Percentiles rank a stretch among this genome's conserved stretches.
Evolutionary conservation across 495 filamentous ascomycete species (phyloP).

Genomic region (Penicillium cosmopolitanum): DNA sequence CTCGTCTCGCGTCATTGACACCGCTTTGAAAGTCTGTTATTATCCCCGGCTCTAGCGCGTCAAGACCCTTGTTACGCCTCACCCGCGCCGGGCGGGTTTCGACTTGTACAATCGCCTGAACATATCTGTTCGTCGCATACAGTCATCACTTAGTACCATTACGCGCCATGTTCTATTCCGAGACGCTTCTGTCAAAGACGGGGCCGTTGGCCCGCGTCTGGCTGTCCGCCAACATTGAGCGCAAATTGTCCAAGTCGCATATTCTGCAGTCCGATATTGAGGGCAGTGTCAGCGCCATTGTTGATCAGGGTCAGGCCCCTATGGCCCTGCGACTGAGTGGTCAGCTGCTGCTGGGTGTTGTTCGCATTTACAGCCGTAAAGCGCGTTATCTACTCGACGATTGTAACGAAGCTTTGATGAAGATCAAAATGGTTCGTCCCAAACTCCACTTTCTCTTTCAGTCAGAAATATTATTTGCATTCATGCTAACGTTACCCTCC

Average conservation of each 20-base stretch:
- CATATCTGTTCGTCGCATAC: slow-evolving; percentile 14
- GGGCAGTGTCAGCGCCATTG: slow-evolving; percentile 91
- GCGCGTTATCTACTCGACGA: slow-evolving; percentile 94
- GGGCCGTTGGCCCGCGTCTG: slow-evolving; percentile 97
- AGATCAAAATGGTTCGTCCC: slow-evolving; percentile 92
- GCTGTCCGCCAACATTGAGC: slow-evolving; percentile 96
- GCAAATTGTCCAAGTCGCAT: slow-evolving; percentile 94
- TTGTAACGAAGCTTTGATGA: slow-evolving; percentile 94
- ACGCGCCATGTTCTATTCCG: slow-evolving; percentile 92
- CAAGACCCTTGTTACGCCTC: slow-evolving; percentile 37
- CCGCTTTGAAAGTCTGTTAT: slow-evolving; percentile 34
- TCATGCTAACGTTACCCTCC: slow-evolving; percentile 30
- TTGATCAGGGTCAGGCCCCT: slow-evolving; percentile 89
- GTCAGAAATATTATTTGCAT: not conserved
- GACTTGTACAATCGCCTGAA: slow-evolving; percentile 19
- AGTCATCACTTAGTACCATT: slow-evolving; percentile 10
- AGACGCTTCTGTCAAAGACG: slow-evolving; percentile 92
- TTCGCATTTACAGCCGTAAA: slow-evolving; percentile 96
- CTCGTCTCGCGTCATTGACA: slow-evolving; percentile 16
- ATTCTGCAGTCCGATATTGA: slow-evolving; percentile 91
- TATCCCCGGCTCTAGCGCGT: slow-evolving; percentile 47
- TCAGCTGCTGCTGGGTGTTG: slow-evolving; percentile 91
- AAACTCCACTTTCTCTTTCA: not conserved
- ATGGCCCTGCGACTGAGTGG: slow-evolving; percentile 94
- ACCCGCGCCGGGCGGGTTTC: slow-evolving; percentile 46